Base-by-base conservation (phyloP, 352 stramenopile species). In the Globisporangium emineosum region DNA sequence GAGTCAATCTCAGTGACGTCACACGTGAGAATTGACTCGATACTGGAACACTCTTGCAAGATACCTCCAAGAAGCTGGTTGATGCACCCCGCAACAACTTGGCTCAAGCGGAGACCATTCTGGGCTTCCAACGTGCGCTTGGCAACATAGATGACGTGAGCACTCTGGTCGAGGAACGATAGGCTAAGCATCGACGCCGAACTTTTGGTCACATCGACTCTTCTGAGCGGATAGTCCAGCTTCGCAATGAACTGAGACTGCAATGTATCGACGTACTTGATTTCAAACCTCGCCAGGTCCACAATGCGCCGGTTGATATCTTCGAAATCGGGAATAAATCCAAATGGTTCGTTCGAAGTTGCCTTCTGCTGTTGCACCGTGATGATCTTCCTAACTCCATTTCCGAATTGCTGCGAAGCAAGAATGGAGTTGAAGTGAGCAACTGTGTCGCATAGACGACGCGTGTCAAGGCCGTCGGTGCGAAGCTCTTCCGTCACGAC, bases 11-110 rank as follows among this genome's bases (percentile, higher is more conserved):
- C 73, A 9, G 69, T 55, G 40, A 79, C 62, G 17, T 91, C 71
- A 25, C 78, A 86, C 29, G 64, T 74, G 49, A 91, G 75, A 37
- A 91, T 79, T 1, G 81, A 92, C 47, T 92, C 83, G 5, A 94
- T 53, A 19, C 77, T 72, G 1, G 82, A 76, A 51, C 71, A 85
- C 64, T 94, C 83, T 50, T 87, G 74, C 25, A 94, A 50, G 13
- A 88, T 55, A 23, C 78, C 78, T 15, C 77, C 79, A 2, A 92
- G 70, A 2, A 88, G 55, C 64, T 91, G 86, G 50, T 94, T 90
- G 49, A 94, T 81, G 42, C 76, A 83, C 27, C 72, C 65, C 10
- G 80, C 83, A 23, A 92, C 77, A 9, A 91, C 80, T 54, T 91
- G 78, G 13, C 66, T 78, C 12, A 77, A 35, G 2, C 83, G 79